These are phyloP conservation scores for Mucor saturninus DNA, from an alignment of 371 early-diverging fungal species.

Conservation along the genomic window DNA sequence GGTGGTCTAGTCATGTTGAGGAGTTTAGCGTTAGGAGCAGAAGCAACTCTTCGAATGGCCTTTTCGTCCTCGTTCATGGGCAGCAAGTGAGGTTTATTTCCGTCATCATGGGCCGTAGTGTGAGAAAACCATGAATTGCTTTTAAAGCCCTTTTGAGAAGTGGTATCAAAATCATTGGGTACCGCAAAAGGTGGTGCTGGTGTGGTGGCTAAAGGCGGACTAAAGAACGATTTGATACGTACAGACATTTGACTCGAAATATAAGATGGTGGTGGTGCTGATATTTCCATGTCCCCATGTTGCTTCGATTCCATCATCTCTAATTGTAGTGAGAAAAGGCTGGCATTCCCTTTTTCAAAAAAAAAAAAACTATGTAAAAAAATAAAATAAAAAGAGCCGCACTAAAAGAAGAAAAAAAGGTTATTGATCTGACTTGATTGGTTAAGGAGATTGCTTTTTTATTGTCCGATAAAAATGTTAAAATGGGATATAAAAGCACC, in stretches of 20 bases:
- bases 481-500: too few species aligned
- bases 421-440: too few species aligned
- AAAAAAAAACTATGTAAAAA: not conserved
- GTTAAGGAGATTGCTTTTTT: too few species aligned
- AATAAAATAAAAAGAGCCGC: not conserved
- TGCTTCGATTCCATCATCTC: slow-evolving; percentile 23
- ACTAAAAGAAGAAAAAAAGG: too few species aligned
- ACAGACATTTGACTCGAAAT: slow-evolving; percentile 37
- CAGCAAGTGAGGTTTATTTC: slow-evolving; percentile 5
- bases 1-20: slow-evolving; percentile 26
- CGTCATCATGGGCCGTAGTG: slow-evolving; percentile 17
- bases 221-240: slow-evolving; percentile 45
- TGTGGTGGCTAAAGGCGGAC: slow-evolving; percentile 12
- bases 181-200: slow-evolving; percentile 28
- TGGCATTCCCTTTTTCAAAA: not conserved
- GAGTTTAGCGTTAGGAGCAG: slow-evolving; percentile 51
- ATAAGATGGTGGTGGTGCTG: slow-evolving; percentile 52
- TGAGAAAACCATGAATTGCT: slow-evolving; percentile 49
- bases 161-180: slow-evolving; percentile 39
- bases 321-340: not conserved
- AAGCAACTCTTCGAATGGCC: slow-evolving; percentile 55
- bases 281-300: slow-evolving; percentile 36
- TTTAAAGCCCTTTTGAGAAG: slow-evolving; percentile 38
- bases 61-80: slow-evolving; percentile 8
- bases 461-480: too few species aligned